phyloP scores from a whole-genome alignment of 805 yeast species.

The Lachancea lanzarotensis region DNA sequence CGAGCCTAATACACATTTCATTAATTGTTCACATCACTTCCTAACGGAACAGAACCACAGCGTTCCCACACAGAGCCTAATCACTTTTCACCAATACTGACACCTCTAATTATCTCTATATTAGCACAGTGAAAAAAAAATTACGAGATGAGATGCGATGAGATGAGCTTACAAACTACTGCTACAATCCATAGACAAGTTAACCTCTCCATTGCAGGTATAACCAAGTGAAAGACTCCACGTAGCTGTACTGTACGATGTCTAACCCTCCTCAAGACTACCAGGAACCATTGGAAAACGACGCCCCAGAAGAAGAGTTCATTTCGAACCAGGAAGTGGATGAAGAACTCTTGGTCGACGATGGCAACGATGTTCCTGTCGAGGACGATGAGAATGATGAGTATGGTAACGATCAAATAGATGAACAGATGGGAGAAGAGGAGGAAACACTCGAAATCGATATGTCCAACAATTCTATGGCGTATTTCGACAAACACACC shows the following conservation, averaged over 20 bases:
- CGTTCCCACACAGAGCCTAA: too few relatives aligned
- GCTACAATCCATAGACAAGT: too few relatives aligned
- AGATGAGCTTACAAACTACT: slow-evolving; percentile 8
- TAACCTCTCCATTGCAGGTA: neutral
- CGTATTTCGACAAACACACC: slow-evolving; percentile 82
- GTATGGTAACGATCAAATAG: slow-evolving; percentile 32
- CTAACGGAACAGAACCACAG: too few relatives aligned
- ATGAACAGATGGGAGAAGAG: slow-evolving; percentile 28
- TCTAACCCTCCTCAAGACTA: slow-evolving; percentile 9
- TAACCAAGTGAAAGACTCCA: neutral
- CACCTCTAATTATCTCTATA: neutral
- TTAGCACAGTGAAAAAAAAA: neutral
- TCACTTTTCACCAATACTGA: neutral
- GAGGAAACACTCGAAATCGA: slow-evolving; percentile 64
- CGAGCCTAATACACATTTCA: neutral
- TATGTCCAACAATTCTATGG: slow-evolving; percentile 80
- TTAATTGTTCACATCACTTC: neutral
- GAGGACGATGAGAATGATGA: slow-evolving; percentile 33
- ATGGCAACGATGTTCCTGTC: slow-evolving; percentile 25
- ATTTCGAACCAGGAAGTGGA: slow-evolving; percentile 41
- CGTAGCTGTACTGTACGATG: slow-evolving; percentile 2
- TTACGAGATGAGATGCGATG: slow-evolving; percentile 1
- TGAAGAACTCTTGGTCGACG: slow-evolving; percentile 3
- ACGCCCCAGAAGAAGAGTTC: slow-evolving; percentile 32
- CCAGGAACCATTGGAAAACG: slow-evolving; percentile 8